Evolutionary conservation across 805 yeast species (phyloP).

Genomic region (Candida stauntonica): DNA sequence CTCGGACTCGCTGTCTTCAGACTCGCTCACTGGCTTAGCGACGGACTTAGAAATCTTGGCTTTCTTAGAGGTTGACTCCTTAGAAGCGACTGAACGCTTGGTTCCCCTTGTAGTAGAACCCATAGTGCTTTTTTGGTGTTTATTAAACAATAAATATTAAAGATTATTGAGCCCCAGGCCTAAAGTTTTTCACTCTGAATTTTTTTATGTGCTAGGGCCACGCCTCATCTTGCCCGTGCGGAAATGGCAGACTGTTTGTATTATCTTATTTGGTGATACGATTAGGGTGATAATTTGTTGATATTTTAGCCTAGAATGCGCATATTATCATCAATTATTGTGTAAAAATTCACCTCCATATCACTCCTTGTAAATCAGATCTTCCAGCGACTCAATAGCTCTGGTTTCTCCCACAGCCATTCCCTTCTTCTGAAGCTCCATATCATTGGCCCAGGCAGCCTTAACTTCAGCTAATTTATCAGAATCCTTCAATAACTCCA

Average conservation of each 20-base stretch:
- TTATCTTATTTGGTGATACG: no score
- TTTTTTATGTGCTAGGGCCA: neutral
- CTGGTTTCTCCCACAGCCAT: no score
- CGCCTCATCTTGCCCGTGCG: conserved; percentile 1
- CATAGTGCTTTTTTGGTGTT: neutral
- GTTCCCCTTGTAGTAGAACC: conserved; percentile 16
- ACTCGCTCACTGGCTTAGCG: conserved; percentile 10
- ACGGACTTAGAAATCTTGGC: conserved; percentile 18
- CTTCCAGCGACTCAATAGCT: no score
- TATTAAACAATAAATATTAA: neutral
- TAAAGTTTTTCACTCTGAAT: neutral
- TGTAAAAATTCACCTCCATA: no score
- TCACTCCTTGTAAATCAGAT: no score
- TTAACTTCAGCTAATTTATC: neutral
- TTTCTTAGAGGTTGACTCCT: conserved; percentile 16
- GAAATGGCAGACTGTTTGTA: neutral
- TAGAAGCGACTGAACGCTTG: conserved; percentile 18
- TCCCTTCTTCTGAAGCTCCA: neutral
- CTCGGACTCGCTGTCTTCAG: neutral
- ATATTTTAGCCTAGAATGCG: no score
- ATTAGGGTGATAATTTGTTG: no score
- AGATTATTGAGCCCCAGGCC: neutral
- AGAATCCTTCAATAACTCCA: neutral
- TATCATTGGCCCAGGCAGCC: neutral
- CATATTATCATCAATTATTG: no score